Evolutionary conservation across 345 rosid species (phyloP).

Genomic region (Acer saccharum): DNA sequence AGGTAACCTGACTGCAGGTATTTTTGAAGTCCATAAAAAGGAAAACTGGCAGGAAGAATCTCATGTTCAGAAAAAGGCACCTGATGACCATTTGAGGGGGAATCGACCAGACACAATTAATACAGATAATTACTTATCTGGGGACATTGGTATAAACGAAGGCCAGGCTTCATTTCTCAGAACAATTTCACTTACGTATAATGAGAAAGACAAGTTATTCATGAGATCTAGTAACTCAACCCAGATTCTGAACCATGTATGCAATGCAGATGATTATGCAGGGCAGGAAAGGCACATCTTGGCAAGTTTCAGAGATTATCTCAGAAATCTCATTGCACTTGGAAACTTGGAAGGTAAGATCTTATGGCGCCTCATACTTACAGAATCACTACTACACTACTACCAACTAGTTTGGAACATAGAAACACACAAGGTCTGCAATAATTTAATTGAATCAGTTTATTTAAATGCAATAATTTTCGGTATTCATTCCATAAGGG

Average conservation of each 20-base stretch:
- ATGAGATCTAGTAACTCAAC: conserved; percentile 20
- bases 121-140: conserved; percentile 3
- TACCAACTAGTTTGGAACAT: neutral
- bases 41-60: conserved; percentile 7
- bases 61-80: conserved; percentile 16
- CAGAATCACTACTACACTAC: neutral
- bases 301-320: conserved; percentile 38
- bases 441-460: neutral
- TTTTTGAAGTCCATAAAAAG: conserved; percentile 12
- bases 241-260: conserved; percentile 16
- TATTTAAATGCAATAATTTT: neutral
- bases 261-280: conserved; percentile 19
- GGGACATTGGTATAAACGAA: conserved; percentile 14
- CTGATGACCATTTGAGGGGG: conserved; percentile 10
- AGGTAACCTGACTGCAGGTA: conserved; percentile 18
- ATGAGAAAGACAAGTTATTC: conserved; percentile 32
- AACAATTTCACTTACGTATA: conserved; percentile 31
- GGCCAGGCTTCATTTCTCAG: conserved; percentile 29
- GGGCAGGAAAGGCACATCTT: conserved; percentile 49
- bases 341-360: conserved; percentile 34
- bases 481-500: no score
- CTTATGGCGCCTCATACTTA: neutral
- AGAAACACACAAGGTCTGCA: neutral
- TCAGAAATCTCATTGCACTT: conserved; percentile 31
- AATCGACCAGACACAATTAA: conserved; percentile 3